phyloP scores from a whole-genome alignment of 1,139 yeast species.

The Taiozyma onychis region DNA sequence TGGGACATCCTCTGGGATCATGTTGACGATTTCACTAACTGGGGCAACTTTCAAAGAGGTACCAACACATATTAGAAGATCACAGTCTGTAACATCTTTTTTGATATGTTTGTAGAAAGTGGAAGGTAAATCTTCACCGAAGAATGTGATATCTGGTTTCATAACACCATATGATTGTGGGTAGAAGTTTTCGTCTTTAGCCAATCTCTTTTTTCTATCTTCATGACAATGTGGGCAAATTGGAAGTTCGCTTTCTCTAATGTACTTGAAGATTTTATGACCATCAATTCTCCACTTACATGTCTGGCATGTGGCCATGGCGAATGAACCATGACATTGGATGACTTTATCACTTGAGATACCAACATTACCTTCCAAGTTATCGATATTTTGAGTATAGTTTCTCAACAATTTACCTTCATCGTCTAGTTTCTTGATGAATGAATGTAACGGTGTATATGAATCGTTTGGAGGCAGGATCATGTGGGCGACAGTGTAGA shows the following conservation, averaged over 20 bases:
- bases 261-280: conserved; percentile 53
- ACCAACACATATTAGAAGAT: conserved; percentile 80
- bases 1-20: conserved; percentile 65
- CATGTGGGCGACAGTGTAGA: conserved; percentile 84
- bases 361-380: conserved; percentile 83
- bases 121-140: conserved; percentile 84
- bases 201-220: conserved; percentile 34
- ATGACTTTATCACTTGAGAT: conserved; percentile 63
- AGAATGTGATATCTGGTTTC: conserved; percentile 94
- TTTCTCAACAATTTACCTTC: conserved; percentile 77
- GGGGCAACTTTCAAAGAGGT: conserved; percentile 95
- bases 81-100: conserved; percentile 62
- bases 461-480: conserved; percentile 71
- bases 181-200: conserved; percentile 16
- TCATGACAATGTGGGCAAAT: conserved; percentile 63
- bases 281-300: conserved; percentile 72
- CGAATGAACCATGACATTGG: conserved; percentile 97
- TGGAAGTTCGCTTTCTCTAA: conserved; percentile 59
- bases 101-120: conserved; percentile 59
- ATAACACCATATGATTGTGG: conserved; percentile 68
- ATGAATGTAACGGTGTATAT: conserved; percentile 85
- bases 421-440: conserved; percentile 68
- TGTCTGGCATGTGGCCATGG: conserved; percentile 81
- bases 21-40: conserved; percentile 86
- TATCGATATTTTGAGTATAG: conserved; percentile 94